phyloP scores from a whole-genome alignment of 352 stramenopile genomes.

The Phytophthora pini region DNA sequence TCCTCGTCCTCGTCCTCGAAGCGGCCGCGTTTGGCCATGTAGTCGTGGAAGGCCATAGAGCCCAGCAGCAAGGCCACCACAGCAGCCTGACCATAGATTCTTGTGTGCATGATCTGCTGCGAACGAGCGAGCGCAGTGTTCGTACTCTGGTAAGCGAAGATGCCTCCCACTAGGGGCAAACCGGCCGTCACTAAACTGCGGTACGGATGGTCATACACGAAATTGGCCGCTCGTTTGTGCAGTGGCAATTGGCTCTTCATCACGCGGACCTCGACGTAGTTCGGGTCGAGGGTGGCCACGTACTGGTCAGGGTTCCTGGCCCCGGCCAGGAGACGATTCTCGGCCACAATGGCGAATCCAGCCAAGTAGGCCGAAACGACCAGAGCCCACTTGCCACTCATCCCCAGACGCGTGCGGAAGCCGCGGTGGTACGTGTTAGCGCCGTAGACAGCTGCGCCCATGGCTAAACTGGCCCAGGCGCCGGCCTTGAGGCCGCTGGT shows the following conservation, averaged over 20 bases:
- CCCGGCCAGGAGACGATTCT: constrained; percentile 39
- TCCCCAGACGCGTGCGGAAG: constrained; percentile 47
- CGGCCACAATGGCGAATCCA: constrained; percentile 45
- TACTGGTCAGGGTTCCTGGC: constrained; percentile 52
- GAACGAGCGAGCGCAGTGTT: constrained; percentile 40
- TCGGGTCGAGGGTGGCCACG: constrained; percentile 41
- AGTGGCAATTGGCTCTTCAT: constrained; percentile 24
- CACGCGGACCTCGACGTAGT: constrained; percentile 29
- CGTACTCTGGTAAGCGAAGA: constrained; percentile 42
- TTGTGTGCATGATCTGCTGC: constrained; percentile 62
- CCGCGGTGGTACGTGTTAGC: constrained; percentile 44
- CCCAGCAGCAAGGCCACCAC: constrained; percentile 41
- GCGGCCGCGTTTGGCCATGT: constrained; percentile 45
- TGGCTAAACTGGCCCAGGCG: constrained; percentile 26
- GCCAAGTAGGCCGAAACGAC: constrained; percentile 48
- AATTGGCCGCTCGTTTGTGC: constrained; percentile 47
- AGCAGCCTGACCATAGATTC: constrained; percentile 50
- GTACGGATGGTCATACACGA: constrained; percentile 54
- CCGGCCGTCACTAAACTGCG: constrained; percentile 32
- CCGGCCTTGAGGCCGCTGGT: constrained; percentile 39
- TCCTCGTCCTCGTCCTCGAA: constrained; percentile 33
- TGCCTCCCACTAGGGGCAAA: constrained; percentile 44
- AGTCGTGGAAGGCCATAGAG: constrained; percentile 56
- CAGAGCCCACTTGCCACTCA: constrained; percentile 51
- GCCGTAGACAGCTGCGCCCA: constrained; percentile 32